These are phyloP conservation scores for Sporobolomyces pararoseus DNA, from an alignment of 768 basidiomycete genomes.

Conservation along the genomic window DNA sequence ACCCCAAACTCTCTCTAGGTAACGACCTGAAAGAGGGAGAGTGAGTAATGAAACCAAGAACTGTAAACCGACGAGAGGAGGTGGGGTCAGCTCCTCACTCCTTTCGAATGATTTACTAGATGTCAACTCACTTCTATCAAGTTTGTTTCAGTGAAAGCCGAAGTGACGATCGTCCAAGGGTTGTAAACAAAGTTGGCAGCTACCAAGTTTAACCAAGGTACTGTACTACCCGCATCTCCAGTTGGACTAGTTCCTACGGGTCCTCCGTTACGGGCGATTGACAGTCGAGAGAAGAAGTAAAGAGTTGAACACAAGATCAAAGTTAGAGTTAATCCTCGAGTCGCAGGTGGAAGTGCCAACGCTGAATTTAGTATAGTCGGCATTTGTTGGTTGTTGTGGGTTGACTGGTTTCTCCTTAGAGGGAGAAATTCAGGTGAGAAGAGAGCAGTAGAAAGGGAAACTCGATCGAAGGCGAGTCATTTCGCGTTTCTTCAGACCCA, in stretches of 20 bases:
- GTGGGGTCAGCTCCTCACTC: not conserved
- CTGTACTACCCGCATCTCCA: constrained; percentile 36
- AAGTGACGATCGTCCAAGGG: constrained; percentile 92
- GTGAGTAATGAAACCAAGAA: constrained; percentile 70
- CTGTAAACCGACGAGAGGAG: constrained; percentile 54
- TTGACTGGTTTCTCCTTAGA: no score
- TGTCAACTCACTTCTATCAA: constrained; percentile 76
- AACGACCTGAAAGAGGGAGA: constrained; percentile 76
- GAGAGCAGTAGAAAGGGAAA: no score
- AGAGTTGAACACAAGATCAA: constrained; percentile 29
- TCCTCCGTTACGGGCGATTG: constrained; percentile 2
- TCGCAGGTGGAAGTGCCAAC: constrained; percentile 36
- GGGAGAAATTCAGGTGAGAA: no score
- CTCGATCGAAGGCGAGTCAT: no score
- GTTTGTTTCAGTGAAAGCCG: constrained; percentile 77
- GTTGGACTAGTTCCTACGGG: not conserved
- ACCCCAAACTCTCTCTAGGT: constrained; percentile 94
- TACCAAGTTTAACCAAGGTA: constrained; percentile 44
- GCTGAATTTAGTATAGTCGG: constrained; percentile 28
- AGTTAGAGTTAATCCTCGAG: constrained; percentile 28
- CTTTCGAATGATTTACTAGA: no score
- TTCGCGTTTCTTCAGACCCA: no score
- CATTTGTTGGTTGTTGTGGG: not conserved
- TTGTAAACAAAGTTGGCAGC: constrained; percentile 46
- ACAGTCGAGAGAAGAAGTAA: constrained; percentile 32